These are phyloP conservation scores for Fusarium clavum DNA, from an alignment of 2,329 filamentous ascomycete genomes.

Conservation along the genomic window DNA sequence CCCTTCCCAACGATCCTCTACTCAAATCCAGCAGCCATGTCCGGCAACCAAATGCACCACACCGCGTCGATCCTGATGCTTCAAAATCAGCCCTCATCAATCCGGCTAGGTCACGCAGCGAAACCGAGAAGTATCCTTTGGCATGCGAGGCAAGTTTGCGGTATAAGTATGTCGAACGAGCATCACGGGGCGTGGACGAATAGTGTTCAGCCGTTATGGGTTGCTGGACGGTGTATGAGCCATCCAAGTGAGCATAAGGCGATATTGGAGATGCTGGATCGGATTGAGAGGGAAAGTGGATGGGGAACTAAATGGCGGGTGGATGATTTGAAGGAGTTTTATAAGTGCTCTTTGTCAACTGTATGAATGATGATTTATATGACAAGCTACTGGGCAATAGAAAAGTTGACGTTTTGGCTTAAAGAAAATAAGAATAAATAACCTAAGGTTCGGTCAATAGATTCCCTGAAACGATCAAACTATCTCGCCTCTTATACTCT, in stretches of 20 bases:
- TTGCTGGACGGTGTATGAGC: constrained; percentile 64
- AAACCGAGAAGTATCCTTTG: constrained; percentile 57
- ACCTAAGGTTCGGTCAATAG: background rate
- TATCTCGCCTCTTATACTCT: background rate
- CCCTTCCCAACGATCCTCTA: constrained; percentile 63
- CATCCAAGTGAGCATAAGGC: constrained; percentile 56
- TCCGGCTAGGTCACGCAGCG: constrained; percentile 58
- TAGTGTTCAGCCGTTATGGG: constrained; percentile 65
- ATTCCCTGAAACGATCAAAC: background rate
- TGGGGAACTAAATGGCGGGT: constrained; percentile 66
- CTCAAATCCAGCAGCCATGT: constrained; percentile 63
- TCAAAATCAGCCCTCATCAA: constrained; percentile 56
- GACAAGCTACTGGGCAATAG: background rate
- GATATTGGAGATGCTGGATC: constrained; percentile 59
- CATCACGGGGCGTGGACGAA: constrained; percentile 67
- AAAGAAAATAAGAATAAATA: background rate
- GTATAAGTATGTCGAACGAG: constrained; percentile 63
- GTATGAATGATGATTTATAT: background rate
- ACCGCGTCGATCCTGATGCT: constrained; percentile 64
- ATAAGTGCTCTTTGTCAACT: constrained; percentile 26
- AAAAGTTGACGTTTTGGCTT: background rate
- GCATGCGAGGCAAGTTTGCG: constrained; percentile 65
- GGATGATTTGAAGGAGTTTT: constrained; percentile 63
- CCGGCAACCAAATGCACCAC: constrained; percentile 66
- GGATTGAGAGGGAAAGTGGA: constrained; percentile 64